phyloP scores from a whole-genome alignment of 495 filamentous ascomycete genomes.

The Aspergillus sclerotiicarbonarius region DNA sequence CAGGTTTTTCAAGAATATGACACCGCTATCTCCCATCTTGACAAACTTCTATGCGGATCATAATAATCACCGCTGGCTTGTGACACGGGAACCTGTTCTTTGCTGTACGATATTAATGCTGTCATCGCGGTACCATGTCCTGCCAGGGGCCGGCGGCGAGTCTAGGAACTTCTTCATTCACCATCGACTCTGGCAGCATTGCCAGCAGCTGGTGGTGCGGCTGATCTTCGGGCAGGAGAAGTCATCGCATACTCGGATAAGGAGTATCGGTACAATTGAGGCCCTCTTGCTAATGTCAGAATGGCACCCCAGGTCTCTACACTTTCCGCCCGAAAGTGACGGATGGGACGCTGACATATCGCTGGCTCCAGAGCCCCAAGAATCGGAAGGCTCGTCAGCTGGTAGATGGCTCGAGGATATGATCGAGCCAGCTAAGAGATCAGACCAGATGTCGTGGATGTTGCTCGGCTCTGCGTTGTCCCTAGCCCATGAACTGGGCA shows the following conservation, averaged over 20 bases:
- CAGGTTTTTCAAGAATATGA: slow-evolving; percentile 51
- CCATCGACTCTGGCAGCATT: slow-evolving; percentile 53
- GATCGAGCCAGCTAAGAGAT: slow-evolving; percentile 51
- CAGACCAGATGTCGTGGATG: slow-evolving; percentile 60
- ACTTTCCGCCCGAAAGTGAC: slow-evolving; percentile 52
- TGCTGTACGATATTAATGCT: slow-evolving; percentile 55
- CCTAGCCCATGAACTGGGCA: slow-evolving; percentile 50
- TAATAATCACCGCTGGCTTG: slow-evolving; percentile 41
- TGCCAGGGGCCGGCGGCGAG: slow-evolving; percentile 51
- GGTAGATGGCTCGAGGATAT: slow-evolving; percentile 46
- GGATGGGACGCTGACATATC: slow-evolving; percentile 48
- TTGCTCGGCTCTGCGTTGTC: slow-evolving; percentile 49
- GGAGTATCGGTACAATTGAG: slow-evolving; percentile 53
- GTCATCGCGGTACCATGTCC: slow-evolving; percentile 51
- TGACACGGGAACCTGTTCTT: slow-evolving; percentile 48
- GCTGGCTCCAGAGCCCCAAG: slow-evolving; percentile 21
- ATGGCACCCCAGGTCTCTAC: slow-evolving; percentile 54
- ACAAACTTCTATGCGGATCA: slow-evolving; percentile 51
- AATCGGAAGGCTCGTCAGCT: slow-evolving; percentile 24
- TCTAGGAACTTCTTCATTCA: slow-evolving; percentile 56
- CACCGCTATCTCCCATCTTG: slow-evolving; percentile 50
- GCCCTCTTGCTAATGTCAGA: slow-evolving; percentile 53
- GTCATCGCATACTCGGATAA: slow-evolving; percentile 39
- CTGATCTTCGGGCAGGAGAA: slow-evolving; percentile 53
- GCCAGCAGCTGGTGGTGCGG: slow-evolving; percentile 50